Base-by-base conservation (phyloP, 768 basidiomycete species). In the Erythrobasidium yunnanense region DNA sequence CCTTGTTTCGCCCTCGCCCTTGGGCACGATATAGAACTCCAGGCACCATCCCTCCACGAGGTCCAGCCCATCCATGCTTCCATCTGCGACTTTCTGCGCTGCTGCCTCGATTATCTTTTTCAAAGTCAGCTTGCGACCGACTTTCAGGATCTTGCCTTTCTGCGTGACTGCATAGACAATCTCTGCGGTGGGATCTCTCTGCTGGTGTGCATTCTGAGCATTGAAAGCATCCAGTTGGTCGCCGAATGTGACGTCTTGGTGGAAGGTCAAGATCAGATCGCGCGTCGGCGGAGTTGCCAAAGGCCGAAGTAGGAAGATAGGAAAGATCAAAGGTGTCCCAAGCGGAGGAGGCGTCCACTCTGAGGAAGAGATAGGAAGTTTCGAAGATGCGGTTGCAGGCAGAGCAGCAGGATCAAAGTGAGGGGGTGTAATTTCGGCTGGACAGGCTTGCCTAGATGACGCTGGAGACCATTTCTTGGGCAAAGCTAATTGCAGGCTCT, bases 281-380 rank as follows among this genome's bases (percentile, higher is more conserved):
- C 92, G 89, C 4, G 84, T 89, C 5, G 73, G 71, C 2, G 70
- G 72, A 11, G 85, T 83, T 69, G 90, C 81, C 74, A 90, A 85
- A 4, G 95, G 95, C 76, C 96, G 95, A 67, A 96, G 81, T 77
- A 97, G 87, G 79, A 95, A 88, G 45, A 87, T 85, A 1, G 95
- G 93, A 74, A 95, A 78, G 45, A 79, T 75, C 68, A 93, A 76
- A 13, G 93, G 80, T 0, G 83, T 84, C 2, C 71, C 50, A 0
- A 68, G 75, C 74, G 70, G 80, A 70, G 65, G 83, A 77, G 65
- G 82, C 74, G 76, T 85, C 86, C 71, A 77, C 27, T 68, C 85
- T 83, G 1, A 81, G 74, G 72, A 87, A 85, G 71, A 42, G 86
- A 62, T 82, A 81, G 6, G 87, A 15, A 54, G 22, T 15, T 51